Conservation (phyloP, 306 rosid species). For the Alnus rubra region DNA sequence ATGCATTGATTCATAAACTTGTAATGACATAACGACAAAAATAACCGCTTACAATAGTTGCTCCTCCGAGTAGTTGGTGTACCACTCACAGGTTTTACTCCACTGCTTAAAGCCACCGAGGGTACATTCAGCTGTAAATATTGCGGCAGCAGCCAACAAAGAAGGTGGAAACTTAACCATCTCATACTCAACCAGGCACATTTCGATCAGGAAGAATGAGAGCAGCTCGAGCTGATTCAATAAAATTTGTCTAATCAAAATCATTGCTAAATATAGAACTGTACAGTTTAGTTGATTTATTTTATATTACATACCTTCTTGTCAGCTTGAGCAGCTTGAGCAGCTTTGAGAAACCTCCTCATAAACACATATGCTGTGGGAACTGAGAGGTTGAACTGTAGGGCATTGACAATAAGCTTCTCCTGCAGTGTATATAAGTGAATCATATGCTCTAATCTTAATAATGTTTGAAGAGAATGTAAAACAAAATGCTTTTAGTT, state of each 20-base stretch:
- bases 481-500: neutral
- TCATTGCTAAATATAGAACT: neutral
- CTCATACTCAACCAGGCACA: conserved; percentile 74
- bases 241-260: neutral
- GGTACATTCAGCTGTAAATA: conserved; percentile 69
- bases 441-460: neutral
- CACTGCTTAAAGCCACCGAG: conserved; percentile 59
- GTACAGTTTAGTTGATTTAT: neutral
- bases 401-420: conserved; percentile 49
- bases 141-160: conserved; percentile 80
- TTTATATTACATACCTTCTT: conserved; percentile 30
- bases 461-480: neutral
- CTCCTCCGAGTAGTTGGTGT: conserved; percentile 62
- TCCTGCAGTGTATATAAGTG: conserved; percentile 33
- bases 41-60: conserved; percentile 61
- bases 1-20: neutral
- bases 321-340: conserved; percentile 50
- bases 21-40: neutral
- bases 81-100: conserved; percentile 77
- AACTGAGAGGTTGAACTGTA: conserved; percentile 58
- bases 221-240: conserved; percentile 32
- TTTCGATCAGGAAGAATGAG: conserved; percentile 79
- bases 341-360: conserved; percentile 62
- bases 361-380: conserved; percentile 62
- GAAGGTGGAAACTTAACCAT: conserved; percentile 78